Conservation (phyloP, 306 rosid species). For the Begonia loranthoides region DNA sequence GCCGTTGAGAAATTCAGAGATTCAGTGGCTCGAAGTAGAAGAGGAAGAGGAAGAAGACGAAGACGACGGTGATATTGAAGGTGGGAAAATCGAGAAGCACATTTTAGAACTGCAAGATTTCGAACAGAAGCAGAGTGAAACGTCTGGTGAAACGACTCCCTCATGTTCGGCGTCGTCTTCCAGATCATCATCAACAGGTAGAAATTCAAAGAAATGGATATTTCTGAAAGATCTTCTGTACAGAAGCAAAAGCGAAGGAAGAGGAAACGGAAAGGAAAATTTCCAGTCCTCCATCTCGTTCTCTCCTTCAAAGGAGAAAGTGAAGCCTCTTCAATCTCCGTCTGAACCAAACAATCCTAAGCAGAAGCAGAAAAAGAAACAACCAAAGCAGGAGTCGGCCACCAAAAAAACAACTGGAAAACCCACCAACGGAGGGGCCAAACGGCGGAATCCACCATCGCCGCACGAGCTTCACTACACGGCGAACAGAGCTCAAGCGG, state of each 20-base stretch:
- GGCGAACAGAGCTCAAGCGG: constrained; percentile 74
- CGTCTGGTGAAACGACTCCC: constrained; percentile 4
- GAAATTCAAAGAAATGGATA: constrained; percentile 23
- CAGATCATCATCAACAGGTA: constrained; percentile 17
- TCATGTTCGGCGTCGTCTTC: constrained; percentile 17
- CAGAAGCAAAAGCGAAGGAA: constrained; percentile 23
- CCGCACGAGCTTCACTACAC: constrained; percentile 83
- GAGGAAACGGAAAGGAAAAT: constrained; percentile 13
- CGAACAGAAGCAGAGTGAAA: neutral
- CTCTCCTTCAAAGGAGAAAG: constrained; percentile 11
- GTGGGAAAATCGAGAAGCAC: neutral
- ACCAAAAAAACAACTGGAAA: constrained; percentile 21
- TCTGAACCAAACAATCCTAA: constrained; percentile 8
- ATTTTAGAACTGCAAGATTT: neutral
- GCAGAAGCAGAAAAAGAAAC: neutral
- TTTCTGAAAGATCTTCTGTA: constrained; percentile 17
- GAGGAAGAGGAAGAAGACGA: constrained; percentile 5
- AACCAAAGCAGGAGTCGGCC: constrained; percentile 1
- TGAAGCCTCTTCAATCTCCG: neutral
- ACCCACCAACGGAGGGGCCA: constrained; percentile 63
- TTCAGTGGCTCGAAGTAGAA: constrained; percentile 32
- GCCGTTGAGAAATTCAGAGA: constrained; percentile 34
- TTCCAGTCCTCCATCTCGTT: constrained; percentile 13
- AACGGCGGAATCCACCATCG: constrained; percentile 55
- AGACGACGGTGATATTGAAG: neutral